These are phyloP conservation scores for Sedum album DNA, from an alignment of 164 flowering plant species.

Conservation along the genomic window DNA sequence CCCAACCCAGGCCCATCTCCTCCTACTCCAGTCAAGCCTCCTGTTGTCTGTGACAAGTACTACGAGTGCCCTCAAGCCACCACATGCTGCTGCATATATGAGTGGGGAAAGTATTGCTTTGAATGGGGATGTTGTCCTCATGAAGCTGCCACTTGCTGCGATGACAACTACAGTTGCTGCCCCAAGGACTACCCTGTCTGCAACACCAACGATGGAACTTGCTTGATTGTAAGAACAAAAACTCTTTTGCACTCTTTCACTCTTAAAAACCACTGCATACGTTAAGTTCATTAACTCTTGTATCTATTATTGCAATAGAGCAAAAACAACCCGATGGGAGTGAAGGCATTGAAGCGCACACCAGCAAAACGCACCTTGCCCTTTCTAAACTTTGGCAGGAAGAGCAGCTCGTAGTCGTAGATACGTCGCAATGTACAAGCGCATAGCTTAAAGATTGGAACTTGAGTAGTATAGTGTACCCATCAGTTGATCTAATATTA, in stretches of 20 bases:
- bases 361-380: too few species aligned
- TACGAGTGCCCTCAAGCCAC: constrained; percentile 57
- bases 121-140: constrained; percentile 96
- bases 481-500: too few species aligned
- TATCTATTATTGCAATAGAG: constrained; percentile 38
- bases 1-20: constrained; percentile 96
- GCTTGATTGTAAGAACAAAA: constrained; percentile 42
- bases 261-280: too few species aligned
- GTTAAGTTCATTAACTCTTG: background rate
- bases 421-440: too few species aligned
- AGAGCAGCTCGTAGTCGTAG: constrained; percentile 23
- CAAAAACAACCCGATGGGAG: too few species aligned
- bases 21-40: constrained; percentile 54
- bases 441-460: too few species aligned
- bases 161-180: constrained; percentile 80
- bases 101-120: constrained; percentile 42
- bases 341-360: constrained; percentile 62
- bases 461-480: too few species aligned
- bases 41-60: constrained; percentile 52
- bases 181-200: too few species aligned
- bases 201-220: too few species aligned
- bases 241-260: too few species aligned
- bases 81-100: too few species aligned
- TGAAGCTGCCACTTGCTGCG: constrained; percentile 86
- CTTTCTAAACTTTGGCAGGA: constrained; percentile 22